These are phyloP conservation scores for Hordeum pubiflorum DNA, from an alignment of 202 grass and related monocot species.

Conservation along the genomic window DNA sequence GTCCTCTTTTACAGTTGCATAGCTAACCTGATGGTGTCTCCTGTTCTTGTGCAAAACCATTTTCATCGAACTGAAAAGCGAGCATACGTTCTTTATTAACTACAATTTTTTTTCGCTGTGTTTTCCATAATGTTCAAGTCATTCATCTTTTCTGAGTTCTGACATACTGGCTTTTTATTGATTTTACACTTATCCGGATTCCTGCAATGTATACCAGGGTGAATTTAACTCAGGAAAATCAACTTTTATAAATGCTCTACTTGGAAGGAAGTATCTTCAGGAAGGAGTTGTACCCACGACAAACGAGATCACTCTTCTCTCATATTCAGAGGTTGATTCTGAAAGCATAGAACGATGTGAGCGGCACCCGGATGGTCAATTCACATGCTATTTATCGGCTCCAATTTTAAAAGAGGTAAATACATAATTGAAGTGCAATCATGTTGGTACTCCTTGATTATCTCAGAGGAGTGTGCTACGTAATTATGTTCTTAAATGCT, in stretches of 20 bases:
- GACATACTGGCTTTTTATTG: background rate
- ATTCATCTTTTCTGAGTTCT: background rate
- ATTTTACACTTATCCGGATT: slow-evolving; percentile 6
- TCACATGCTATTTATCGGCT: slow-evolving; percentile 79
- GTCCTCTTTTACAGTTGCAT: slow-evolving; percentile 1
- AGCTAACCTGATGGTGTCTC: background rate
- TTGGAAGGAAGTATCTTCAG: slow-evolving; percentile 83
- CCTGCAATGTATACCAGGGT: slow-evolving; percentile 45
- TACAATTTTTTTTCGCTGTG: background rate
- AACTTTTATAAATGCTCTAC: slow-evolving; percentile 93
- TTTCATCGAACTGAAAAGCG: slow-evolving; percentile 4
- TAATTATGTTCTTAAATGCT: background rate
- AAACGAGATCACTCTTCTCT: slow-evolving; percentile 85
- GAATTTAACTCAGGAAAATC: slow-evolving; percentile 99
- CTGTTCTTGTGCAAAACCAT: slow-evolving; percentile 4
- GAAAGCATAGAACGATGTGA: slow-evolving; percentile 64
- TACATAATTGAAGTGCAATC: slow-evolving; percentile 10
- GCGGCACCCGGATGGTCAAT: slow-evolving; percentile 85
- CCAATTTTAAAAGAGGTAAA: slow-evolving; percentile 91
- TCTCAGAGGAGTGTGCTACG: background rate
- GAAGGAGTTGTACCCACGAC: slow-evolving; percentile 92
- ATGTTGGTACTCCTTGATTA: slow-evolving; percentile 14
- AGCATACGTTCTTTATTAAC: background rate
- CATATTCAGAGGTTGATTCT: slow-evolving; percentile 74
- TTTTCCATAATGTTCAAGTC: background rate